Conservation (phyloP, 2,329 filamentous ascomycete species). For the Diaporthe sp. region DNA sequence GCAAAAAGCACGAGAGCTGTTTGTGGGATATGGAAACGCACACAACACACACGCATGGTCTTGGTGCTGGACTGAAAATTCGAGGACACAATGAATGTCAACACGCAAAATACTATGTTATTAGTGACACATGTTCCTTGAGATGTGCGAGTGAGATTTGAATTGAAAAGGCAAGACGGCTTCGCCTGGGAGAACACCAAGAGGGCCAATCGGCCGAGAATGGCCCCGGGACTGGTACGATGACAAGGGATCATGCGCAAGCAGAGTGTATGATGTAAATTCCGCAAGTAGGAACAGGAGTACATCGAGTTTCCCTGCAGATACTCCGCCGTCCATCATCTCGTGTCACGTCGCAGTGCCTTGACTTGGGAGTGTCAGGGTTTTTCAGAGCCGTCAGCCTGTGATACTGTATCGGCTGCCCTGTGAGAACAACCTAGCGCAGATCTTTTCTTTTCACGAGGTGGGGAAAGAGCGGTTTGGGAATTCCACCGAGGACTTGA, state of each 20-base stretch:
- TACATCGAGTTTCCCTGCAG: not conserved
- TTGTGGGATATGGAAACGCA: not conserved
- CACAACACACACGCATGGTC: not conserved
- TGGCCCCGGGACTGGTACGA: not conserved
- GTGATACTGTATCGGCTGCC: not conserved
- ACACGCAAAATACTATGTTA: not conserved
- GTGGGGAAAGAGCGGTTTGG: not conserved
- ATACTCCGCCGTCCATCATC: not conserved
- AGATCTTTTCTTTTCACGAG: not conserved
- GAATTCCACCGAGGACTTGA: too few relatives aligned
- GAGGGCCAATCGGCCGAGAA: not conserved
- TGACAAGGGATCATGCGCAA: not conserved
- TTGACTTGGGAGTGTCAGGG: not conserved
- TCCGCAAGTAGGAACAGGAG: not conserved
- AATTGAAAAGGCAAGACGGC: not conserved
- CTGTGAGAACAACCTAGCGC: not conserved
- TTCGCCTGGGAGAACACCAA: not conserved
- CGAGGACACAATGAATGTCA: not conserved
- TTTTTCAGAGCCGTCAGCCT: not conserved
- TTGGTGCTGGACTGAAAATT: not conserved
- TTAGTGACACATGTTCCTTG: not conserved
- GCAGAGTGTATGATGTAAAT: too few relatives aligned
- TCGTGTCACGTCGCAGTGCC: not conserved
- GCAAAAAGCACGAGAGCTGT: not conserved
- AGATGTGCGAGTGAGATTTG: not conserved